Conservation (phyloP, 495 filamentous ascomycete genomes). For the Cercophora newfieldiana region DNA sequence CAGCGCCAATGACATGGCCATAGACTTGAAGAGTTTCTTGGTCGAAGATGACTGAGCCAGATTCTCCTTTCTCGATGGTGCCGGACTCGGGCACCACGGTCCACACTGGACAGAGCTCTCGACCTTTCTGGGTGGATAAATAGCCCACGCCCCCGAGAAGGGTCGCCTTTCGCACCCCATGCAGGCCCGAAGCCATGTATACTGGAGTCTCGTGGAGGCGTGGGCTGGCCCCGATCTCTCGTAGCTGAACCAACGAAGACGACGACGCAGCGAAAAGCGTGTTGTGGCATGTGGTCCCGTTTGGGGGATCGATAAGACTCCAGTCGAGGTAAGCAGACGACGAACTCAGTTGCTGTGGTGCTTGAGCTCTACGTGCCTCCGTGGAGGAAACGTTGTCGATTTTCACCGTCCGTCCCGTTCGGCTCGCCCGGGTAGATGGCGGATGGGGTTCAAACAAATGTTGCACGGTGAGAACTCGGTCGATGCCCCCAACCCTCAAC, state of each 20-base stretch:
- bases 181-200: background rate
- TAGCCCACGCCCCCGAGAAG: background rate
- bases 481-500: background rate
- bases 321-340: background rate
- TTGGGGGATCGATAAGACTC: background rate
- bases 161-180: background rate
- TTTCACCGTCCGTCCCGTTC: background rate
- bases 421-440: background rate
- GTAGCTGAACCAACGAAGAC: background rate
- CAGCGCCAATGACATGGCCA: background rate
- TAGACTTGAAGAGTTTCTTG: background rate
- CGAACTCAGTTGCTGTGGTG: background rate
- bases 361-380: background rate
- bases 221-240: background rate
- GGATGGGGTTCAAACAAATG: background rate
- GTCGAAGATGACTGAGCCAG: background rate
- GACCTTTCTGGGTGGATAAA: background rate
- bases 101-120: background rate
- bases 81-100: background rate
- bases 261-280: background rate
- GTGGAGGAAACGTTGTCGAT: background rate
- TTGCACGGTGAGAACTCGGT: background rate
- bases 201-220: background rate
- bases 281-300: background rate
- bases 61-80: constrained; percentile 1